Conservation (phyloP, 2,329 filamentous ascomycete species). For the Fusarium sp. region DNA sequence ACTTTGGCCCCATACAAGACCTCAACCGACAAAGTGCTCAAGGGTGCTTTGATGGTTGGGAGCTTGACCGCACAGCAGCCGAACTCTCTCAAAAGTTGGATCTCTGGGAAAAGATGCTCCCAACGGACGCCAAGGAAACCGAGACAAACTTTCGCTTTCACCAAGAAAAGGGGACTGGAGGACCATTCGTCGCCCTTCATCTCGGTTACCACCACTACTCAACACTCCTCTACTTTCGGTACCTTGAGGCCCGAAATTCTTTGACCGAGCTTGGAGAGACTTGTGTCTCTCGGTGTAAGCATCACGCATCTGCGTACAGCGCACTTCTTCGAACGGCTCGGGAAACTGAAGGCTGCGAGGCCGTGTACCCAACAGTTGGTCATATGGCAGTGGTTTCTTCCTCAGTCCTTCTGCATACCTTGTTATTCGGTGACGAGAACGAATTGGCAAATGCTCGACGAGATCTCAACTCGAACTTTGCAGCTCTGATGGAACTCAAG, state of each 20-base stretch:
- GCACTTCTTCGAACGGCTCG: slow-evolving; percentile 35
- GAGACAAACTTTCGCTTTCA: slow-evolving; percentile 42
- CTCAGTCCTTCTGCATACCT: slow-evolving; percentile 32
- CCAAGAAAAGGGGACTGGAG: slow-evolving; percentile 41
- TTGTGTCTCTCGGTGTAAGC: slow-evolving; percentile 40
- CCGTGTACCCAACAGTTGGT: slow-evolving; percentile 28
- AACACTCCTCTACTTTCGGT: slow-evolving; percentile 54
- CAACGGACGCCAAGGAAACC: slow-evolving; percentile 10
- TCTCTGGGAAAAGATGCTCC: slow-evolving; percentile 29
- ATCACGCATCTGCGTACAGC: slow-evolving; percentile 47
- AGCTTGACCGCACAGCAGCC: slow-evolving; percentile 6
- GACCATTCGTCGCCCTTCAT: slow-evolving; percentile 52
- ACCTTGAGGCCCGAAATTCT: slow-evolving; percentile 44
- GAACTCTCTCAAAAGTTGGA: slow-evolving; percentile 20
- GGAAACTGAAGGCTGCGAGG: slow-evolving; percentile 14
- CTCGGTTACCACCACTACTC: slow-evolving; percentile 54
- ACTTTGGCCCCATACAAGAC: slow-evolving; percentile 51
- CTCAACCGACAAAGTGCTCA: slow-evolving; percentile 46
- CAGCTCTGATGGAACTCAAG: slow-evolving; percentile 28
- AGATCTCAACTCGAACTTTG: slow-evolving; percentile 33
- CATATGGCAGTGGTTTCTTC: slow-evolving; percentile 39
- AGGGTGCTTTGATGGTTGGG: slow-evolving; percentile 10
- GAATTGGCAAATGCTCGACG: slow-evolving; percentile 20
- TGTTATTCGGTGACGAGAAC: slow-evolving; percentile 26
- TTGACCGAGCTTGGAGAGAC: neutral